These are phyloP conservation scores for Tylopilus sp. DNA, from an alignment of 1,284 basidiomycete genomes.

Conservation along the genomic window DNA sequence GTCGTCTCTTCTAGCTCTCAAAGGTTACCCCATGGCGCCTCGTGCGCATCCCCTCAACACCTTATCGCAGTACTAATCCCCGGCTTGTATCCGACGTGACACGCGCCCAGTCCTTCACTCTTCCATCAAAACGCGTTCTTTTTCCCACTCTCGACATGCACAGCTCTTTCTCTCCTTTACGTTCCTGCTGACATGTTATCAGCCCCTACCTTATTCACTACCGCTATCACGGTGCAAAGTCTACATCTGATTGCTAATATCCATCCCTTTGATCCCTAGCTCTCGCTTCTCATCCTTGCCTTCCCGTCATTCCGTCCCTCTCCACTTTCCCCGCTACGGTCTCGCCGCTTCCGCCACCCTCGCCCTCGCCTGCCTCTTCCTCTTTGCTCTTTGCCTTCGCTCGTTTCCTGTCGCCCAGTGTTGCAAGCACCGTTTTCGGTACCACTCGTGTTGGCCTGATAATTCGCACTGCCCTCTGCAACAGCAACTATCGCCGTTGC, in stretches of 20 bases:
- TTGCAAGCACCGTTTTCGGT: neutral
- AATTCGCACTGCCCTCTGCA: neutral
- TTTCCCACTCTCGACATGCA: constrained; percentile 11
- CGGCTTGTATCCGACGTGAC: constrained; percentile 2
- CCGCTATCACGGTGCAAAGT: neutral
- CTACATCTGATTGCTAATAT: neutral
- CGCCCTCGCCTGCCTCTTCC: neutral
- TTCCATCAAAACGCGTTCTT: constrained; percentile 16
- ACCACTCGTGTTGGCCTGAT: neutral
- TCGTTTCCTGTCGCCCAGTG: neutral
- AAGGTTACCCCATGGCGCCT: neutral
- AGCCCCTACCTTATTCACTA: neutral
- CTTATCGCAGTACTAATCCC: constrained; percentile 16
- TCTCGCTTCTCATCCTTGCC: neutral
- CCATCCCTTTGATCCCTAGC: neutral
- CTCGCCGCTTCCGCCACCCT: constrained; percentile 4
- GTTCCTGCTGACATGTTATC: neutral
- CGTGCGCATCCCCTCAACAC: neutral
- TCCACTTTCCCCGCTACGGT: neutral
- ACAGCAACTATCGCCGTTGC: neutral
- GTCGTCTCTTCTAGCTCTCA: neutral
- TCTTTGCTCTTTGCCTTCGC: neutral
- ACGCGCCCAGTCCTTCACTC: constrained; percentile 1
- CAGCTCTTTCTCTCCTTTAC: neutral
- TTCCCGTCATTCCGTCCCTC: constrained; percentile 1